Evolutionary conservation across 768 basidiomycete genomes (phyloP), one percentile per base, ranked within the genome.

Genomic region (Rhizopogon sp.): DNA sequence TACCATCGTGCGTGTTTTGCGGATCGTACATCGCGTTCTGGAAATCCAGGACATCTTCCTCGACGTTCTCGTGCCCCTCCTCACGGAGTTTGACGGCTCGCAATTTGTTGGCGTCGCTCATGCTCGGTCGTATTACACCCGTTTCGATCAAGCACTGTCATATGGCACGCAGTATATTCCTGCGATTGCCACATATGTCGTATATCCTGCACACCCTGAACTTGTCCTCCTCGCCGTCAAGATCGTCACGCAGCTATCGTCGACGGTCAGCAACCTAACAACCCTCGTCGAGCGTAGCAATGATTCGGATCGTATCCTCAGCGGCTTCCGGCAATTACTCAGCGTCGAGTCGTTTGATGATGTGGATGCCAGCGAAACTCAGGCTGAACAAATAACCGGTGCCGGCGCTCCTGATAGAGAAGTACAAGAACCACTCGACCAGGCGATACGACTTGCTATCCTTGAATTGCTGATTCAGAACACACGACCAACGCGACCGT

Each of bases 21-120:
- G 94, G 52, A 91, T 96, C 58, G 77, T 92, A 14, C 81, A 85
- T 57, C 85, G 93, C 1, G 79, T 89, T 0, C 74, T 98, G 55
- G 90, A 93, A 58, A 79, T 93, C 28, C 94, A 98, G 64, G 85
- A 89, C 49, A 80, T 93, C 53, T 97, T 95, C 76, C 76, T 94
- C 41, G 93, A 98, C 53, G 85, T 94, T 22, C 80, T 96, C 47
- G 73, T 96, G 3, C 92, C 93, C 2, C 72, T 88, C 20, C 79
- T 95, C 7, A 74, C 81, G 17, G 87, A 92, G 53, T 75, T 84
- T 55, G 82, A 82, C 57, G 80, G 79, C 56, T 67, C 79, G 0
- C 67, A 79, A 0, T 65, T 85, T 44, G 70, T 83, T 25, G 83
- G 83, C 29, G 76, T 73, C 7, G 68, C 82, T 14, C 80, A 83